phyloP scores from a whole-genome alignment of 1,284 basidiomycete species.

The Phaffia rhodozyma region DNA sequence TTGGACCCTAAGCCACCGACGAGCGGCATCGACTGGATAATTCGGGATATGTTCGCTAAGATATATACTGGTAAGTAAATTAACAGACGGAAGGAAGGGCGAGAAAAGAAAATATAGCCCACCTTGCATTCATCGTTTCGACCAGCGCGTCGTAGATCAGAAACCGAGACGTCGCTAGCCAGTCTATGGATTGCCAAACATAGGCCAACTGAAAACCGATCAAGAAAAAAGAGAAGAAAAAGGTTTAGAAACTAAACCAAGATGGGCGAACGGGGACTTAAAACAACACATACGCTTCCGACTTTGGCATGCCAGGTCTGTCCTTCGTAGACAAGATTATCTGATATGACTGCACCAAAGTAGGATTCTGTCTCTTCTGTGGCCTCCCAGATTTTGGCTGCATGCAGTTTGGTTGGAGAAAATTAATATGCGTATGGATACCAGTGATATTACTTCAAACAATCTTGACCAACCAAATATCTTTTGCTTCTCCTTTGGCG shows the following conservation, averaged over 20 bases:
- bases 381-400: constrained; percentile 11
- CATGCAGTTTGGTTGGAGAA: neutral
- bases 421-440: neutral
- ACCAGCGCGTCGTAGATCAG: constrained; percentile 10
- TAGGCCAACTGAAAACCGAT: constrained; percentile 1
- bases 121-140: neutral
- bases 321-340: neutral
- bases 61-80: neutral
- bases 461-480: neutral
- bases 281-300: constrained; percentile 6
- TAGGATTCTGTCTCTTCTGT: neutral
- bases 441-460: neutral
- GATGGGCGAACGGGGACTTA: neutral
- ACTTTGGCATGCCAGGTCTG: neutral
- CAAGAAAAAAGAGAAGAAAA: neutral
- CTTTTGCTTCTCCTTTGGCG: constrained; percentile 8
- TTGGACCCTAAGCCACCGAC: constrained; percentile 9
- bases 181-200: constrained; percentile 10
- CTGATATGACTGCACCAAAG: neutral
- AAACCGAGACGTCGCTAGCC: constrained; percentile 5
- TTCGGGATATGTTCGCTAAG: neutral
- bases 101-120: neutral
- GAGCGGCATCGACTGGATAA: neutral
- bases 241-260: neutral
- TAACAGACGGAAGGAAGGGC: neutral